Base-by-base conservation (phyloP, 2,329 filamentous ascomycete genomes). In the Orbilia javanica region DNA sequence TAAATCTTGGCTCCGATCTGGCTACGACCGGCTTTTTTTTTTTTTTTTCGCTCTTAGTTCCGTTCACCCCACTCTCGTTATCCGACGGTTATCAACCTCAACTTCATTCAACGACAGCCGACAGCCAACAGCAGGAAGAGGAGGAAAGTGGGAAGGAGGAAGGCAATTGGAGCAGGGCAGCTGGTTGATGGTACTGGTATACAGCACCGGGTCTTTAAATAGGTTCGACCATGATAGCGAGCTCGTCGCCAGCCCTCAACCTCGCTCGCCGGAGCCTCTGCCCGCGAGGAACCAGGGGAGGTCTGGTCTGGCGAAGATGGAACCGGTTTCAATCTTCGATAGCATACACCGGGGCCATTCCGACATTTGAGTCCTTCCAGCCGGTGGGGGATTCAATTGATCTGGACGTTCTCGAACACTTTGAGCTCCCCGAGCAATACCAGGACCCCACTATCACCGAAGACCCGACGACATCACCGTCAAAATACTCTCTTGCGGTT, bases 291-390 rank as follows among this genome's bases (percentile, higher is more conserved):
- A 78, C 74, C 44, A 60, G 62, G 48, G 67, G 74, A 55, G 67
- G 74, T 7, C 44, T 72, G 8, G 52, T 78, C 18, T 72, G 74
- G 67, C 67, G 74, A 53, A 52, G 74, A 78, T 72, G 74, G 74
- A 71, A 25, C n/a, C 74, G 74, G 18, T 68, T 78, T 27, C 74
- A 78, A 57, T 72, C 74, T 4, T 60, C 74, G 50, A 78, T 72
- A 62, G 44, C 74, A 7, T 78, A 78, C 22, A 11, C n/a, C 6
- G 74, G 67, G 4, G 65, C 66, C 10, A n/a, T 48, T 22, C 74
- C 65, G 25, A 62, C 18, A 20, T 72, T 78, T 53, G 63, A 72
- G 20, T 72, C 67, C 7, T 72, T 72, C 46, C 60, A 68, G 44
- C 50, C 60, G 48, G 36, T 13, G 3, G 25, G 34, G 5, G 31